A percentile compares a stretch with the other conserved stretches of the same genome.
phyloP scores from a whole-genome alignment of 441 rosid genomes.

The Theobroma grandiflorum region DNA sequence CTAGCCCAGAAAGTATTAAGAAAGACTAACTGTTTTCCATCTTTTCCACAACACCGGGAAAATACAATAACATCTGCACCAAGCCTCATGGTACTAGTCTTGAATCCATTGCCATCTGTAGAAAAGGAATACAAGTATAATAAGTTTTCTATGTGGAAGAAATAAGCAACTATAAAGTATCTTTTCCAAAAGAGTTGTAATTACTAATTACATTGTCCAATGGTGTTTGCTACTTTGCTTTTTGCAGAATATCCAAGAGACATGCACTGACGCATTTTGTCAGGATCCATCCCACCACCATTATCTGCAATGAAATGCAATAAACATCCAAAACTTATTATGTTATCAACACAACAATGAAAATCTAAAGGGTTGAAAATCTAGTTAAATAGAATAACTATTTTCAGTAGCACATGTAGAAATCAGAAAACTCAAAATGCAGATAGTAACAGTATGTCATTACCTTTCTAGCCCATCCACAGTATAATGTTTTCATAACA shows the following conservation, averaged over 20 bases:
- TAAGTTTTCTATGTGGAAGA: constrained; percentile 2
- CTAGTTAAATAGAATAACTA: not conserved
- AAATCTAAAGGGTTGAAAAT: not conserved
- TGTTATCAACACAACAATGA: not conserved
- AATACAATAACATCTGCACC: constrained; percentile 99
- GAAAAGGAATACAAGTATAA: constrained; percentile 21
- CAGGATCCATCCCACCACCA: constrained; percentile 98
- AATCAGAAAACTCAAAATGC: not conserved
- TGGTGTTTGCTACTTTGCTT: constrained; percentile 84
- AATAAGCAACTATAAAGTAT: constrained; percentile 1
- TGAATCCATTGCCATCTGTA: constrained; percentile 97
- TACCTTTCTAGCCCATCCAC: not conserved
- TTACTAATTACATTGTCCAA: constrained; percentile 77
- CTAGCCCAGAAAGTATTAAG: constrained; percentile 17
- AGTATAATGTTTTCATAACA: not conserved
- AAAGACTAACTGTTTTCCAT: constrained; percentile 66
- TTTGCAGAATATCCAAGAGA: constrained; percentile 94
- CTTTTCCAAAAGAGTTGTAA: not conserved
- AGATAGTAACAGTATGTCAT: not conserved
- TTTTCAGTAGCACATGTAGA: not conserved
- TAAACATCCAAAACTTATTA: not conserved
- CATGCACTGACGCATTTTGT: constrained; percentile 87
- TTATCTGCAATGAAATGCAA: constrained; percentile 58
- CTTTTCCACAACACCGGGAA: constrained; percentile 74
- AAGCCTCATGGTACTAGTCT: constrained; percentile 99